These are phyloP conservation scores for Carex scoparia DNA, from an alignment of 176 grass and related monocot genomes.

Conservation along the genomic window DNA sequence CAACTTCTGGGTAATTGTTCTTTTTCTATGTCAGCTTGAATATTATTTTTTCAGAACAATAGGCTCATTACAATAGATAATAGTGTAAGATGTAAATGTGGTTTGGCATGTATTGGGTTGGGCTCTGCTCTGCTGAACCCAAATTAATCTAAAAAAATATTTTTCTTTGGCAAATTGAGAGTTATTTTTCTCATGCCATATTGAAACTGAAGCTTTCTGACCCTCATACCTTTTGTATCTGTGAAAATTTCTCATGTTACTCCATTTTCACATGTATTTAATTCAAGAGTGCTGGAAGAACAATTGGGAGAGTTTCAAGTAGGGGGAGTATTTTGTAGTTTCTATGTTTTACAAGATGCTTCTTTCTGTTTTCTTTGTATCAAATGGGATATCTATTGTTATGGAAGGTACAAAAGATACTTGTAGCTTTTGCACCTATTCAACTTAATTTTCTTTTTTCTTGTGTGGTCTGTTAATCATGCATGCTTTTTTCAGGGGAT, in stretches of 20 bases:
- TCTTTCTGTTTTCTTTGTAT: neutral
- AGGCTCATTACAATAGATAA: neutral
- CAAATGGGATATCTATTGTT: neutral
- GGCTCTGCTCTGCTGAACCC: neutral
- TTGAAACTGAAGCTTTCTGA: neutral
- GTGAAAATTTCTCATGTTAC: neutral
- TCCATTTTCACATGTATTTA: neutral
- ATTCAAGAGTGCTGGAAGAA: neutral
- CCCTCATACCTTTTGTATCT: neutral
- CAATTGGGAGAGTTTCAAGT: neutral
- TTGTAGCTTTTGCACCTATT: neutral
- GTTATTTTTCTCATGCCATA: neutral
- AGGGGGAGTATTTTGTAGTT: neutral
- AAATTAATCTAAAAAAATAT: neutral
- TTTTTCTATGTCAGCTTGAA: neutral
- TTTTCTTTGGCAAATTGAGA: neutral
- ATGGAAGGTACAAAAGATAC: neutral
- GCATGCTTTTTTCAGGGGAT: conserved; percentile 35
- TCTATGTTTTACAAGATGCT: neutral
- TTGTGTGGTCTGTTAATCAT: neutral
- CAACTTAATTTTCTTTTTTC: neutral
- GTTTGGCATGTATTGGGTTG: neutral
- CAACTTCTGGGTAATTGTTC: conserved; percentile 59
- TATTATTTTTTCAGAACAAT: neutral
- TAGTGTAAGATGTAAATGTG: neutral